These are phyloP conservation scores for Barnettozyma populi DNA, from an alignment of 805 yeast genomes.

Conservation along the genomic window DNA sequence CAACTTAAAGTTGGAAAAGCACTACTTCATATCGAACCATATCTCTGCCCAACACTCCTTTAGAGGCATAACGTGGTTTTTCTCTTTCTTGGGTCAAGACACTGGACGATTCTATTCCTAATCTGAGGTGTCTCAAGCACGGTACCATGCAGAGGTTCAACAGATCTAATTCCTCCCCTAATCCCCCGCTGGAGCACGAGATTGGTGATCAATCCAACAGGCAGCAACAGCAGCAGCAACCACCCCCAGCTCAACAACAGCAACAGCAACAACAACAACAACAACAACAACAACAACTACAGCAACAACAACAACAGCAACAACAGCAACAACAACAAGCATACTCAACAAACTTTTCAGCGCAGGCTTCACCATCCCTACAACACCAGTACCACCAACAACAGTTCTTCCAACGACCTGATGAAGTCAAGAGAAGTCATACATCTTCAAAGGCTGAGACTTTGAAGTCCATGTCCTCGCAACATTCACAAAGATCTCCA, in stretches of 20 bases:
- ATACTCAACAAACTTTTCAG: not conserved
- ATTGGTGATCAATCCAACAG: not conserved
- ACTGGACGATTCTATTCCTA: not conserved
- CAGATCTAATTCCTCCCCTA: constrained; percentile 17
- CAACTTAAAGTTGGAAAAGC: not conserved
- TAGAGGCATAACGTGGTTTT: not conserved
- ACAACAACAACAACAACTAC: constrained; percentile 1
- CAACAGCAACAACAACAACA: constrained; percentile 3
- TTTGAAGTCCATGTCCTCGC: constrained; percentile 2
- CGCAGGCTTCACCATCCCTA: not conserved
- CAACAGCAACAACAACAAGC: constrained; percentile 5
- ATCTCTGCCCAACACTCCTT: not conserved
- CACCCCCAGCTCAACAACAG: not conserved
- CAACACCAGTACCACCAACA: constrained; percentile 4
- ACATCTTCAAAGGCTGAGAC: constrained; percentile 5
- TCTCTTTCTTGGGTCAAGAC: too few relatives aligned
- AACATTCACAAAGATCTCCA: constrained; percentile 19
- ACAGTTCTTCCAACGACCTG: constrained; percentile 2
- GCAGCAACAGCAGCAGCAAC: too few relatives aligned
- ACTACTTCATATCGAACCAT: not conserved
- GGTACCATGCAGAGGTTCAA: constrained; percentile 12
- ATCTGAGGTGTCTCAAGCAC: too few relatives aligned
- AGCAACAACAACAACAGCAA: constrained; percentile 1
- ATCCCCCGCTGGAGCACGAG: not conserved
- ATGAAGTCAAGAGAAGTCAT: constrained; percentile 10